Evolutionary conservation across 2,329 filamentous ascomycete species (phyloP), one percentile per base, ranked within the genome.

Genomic region (Sclerotinia nivalis): DNA sequence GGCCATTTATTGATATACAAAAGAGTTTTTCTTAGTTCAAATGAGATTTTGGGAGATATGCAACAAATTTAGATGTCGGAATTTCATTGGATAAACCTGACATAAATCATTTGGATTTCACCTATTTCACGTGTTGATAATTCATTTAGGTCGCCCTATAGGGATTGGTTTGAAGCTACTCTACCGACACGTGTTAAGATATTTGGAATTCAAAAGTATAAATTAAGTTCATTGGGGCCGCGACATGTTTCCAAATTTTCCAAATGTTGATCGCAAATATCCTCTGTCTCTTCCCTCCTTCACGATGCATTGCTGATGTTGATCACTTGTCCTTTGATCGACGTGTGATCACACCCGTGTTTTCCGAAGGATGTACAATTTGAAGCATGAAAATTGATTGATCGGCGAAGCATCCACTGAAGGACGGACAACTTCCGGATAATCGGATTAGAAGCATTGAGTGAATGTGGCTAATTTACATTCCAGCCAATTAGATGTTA

Each of bases 341-440:
- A n/a, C 56, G 18, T n/a, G 37, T 50, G 22, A 52, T 25, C 15
- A 25, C 20, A 52, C 13, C 61, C 61, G 61, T 40, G 61, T 43
- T 64, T 52, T 50, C 61, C 61, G 47, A 64, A 52, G n/a, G 61
- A 64, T 64, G 47, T 28, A n/a, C 61, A 64, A 18, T 64, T 25
- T 50, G 22, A 15, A 13, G 34, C 31, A 34, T 22, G 20, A 50
- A 18, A 25, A 25, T 50, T 49, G 28, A 50, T n/a, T 62, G 60
- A 50, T 62, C 60, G 60, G 60, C 60, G 13, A 22, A 58, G 55
- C 34, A 31, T 34, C 55, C 31, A 34, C 55, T 34, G 37, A 58
- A 34, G 22, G 45, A 50, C 10, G 31, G 45, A 22, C n/a, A 28
- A 64, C 45, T 49, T 25, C 31, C 45, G 45, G 31, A 40, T 52